phyloP scores from a whole-genome alignment of 164 flowering plant genomes.

The Macadamia integrifolia region DNA sequence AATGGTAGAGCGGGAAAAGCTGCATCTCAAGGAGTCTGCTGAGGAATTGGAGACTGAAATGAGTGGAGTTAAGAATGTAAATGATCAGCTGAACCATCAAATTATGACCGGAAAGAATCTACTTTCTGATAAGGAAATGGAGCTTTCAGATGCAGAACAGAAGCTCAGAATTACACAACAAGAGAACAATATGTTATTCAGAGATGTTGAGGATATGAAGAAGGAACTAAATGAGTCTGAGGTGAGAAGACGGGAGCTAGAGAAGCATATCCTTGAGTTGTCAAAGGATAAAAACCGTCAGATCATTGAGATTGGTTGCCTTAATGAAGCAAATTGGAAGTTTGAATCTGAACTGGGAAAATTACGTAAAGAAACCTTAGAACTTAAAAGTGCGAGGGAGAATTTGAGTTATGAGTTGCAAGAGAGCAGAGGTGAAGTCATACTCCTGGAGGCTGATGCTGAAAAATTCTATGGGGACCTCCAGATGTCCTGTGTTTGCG shows the following conservation, averaged over 20 bases:
- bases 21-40: conserved; percentile 37
- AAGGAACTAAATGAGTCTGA: conserved; percentile 33
- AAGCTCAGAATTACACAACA: conserved; percentile 35
- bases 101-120: conserved; percentile 26
- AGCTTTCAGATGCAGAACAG: conserved; percentile 39
- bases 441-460: conserved; percentile 79
- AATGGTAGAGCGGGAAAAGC: conserved; percentile 40
- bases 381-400: conserved; percentile 42
- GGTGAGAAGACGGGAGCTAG: conserved; percentile 24
- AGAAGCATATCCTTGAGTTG: conserved; percentile 33
- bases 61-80: not conserved
- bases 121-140: conserved; percentile 39
- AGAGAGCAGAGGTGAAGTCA: conserved; percentile 50
- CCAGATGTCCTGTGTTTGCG: no score
- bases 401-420: conserved; percentile 49
- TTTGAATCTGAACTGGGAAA: conserved; percentile 37
- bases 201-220: conserved; percentile 38
- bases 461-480: conserved; percentile 63
- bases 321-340: conserved; percentile 36
- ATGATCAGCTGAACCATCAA: conserved; percentile 29
- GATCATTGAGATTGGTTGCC: conserved; percentile 39
- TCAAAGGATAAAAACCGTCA: conserved; percentile 25
- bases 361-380: conserved; percentile 40
- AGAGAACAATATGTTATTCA: conserved; percentile 31
- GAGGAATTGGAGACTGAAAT: not conserved